Evolutionary conservation across 106 monocot species (phyloP), one percentile per base, ranked within the genome.

Genomic region (Alisma plantagoaquatica): DNA sequence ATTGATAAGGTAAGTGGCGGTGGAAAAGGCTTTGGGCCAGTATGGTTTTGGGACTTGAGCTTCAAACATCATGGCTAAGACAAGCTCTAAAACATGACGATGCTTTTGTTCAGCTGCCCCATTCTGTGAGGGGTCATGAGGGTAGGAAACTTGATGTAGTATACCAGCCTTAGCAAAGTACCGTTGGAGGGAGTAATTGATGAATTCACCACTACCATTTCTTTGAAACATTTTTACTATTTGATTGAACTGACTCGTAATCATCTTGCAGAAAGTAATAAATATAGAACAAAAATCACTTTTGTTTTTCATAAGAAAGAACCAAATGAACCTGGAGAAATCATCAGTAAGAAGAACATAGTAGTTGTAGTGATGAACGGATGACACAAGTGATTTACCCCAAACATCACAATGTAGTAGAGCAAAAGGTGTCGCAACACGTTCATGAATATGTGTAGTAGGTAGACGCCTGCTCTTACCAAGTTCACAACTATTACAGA

Each of bases 61-160:
- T 3, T 51, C 27, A n/a, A 27, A 51, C 22, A 2, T 25, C 7
- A 51, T 15, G 3, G 26, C 2, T 27, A 2, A 1, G 16, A 5
- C 20, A 15, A 64, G 18, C 12, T 64, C 43, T 2, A 64, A 18
- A 4, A 53, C 3, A 10, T 56, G 46, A 0, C 54, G 3, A 17
- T 66, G 54, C 15, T 56, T 66, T 18, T 47, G 2, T 10, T 56
- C 46, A 0, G 31, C 23, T 0, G 47, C 46, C 0, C 65, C 56
- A 35, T 66, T 66, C 38, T 56, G 54, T 66, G 53, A 32, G 30
- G 55, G 56, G 22, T 54, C 23, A 11, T 66, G 46, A 20, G 38
- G 19, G 21, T 43, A 51, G 28, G 63, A 17, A 1, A 24, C 27
- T 19, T 63, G 51, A 41, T 64, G 54, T 14, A 16, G 4, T 54